Conservation (phyloP, 306 rosid genomes). For the Herpetospermum pedunculosum region DNA sequence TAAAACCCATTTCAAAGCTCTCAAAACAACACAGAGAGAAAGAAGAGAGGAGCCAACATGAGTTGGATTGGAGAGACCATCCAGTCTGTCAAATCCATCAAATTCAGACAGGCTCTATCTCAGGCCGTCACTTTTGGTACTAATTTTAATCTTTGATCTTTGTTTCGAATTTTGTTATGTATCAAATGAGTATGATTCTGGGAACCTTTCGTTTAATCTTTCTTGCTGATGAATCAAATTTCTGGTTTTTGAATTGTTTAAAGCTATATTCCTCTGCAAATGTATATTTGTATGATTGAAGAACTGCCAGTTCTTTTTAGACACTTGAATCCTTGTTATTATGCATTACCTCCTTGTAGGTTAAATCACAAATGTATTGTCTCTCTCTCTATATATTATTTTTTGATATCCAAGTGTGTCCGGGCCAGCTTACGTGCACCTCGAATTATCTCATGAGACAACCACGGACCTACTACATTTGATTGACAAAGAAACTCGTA, state of each 20-base stretch:
- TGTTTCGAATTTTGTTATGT: neutral
- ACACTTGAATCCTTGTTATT: neutral
- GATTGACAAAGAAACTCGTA: no score
- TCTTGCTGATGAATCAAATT: neutral
- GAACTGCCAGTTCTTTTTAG: neutral
- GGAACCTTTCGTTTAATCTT: neutral
- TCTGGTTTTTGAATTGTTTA: neutral
- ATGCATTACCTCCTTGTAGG: neutral
- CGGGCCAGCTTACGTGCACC: no score
- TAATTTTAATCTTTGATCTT: neutral
- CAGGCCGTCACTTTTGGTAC: slow-evolving; percentile 51
- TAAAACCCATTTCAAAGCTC: neutral
- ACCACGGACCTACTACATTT: no score
- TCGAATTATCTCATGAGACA: no score
- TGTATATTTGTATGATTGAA: neutral
- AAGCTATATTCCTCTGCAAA: neutral
- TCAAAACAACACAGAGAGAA: neutral
- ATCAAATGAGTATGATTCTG: neutral
- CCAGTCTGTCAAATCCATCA: slow-evolving; percentile 43
- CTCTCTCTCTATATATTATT: no score
- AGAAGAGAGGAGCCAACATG: slow-evolving; percentile 22
- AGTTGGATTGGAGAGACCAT: slow-evolving; percentile 38
- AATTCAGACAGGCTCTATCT: slow-evolving; percentile 32
- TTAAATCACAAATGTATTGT: neutral
- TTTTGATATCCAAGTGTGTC: no score